Evolutionary conservation across 805 yeast genomes (phyloP).

Genomic region (Zygosaccharomyces bisporus): DNA sequence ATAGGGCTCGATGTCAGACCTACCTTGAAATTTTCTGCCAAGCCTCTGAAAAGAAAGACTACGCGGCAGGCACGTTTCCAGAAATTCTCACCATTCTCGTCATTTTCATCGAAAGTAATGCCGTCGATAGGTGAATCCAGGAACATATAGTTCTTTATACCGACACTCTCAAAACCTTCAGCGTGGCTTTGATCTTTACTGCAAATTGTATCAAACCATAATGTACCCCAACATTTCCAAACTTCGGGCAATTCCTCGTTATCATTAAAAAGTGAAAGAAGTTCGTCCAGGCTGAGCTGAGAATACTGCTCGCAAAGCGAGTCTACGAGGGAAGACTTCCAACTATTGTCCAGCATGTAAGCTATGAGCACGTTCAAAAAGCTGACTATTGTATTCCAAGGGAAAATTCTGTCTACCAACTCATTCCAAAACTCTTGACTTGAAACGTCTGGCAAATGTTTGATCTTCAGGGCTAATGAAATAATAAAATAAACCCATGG

Average conservation of each 20-base stretch:
- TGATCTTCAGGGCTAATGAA: conserved; percentile 55
- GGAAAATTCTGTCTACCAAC: conserved; percentile 50
- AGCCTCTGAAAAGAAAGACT: conserved; percentile 30
- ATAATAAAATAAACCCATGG: conserved; percentile 74
- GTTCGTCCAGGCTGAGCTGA: conserved; percentile 34
- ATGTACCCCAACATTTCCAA: conserved; percentile 82
- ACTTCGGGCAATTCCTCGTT: conserved; percentile 68
- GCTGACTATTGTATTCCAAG: conserved; percentile 63
- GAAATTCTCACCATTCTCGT: conserved; percentile 34
- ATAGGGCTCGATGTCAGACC: conserved; percentile 15
- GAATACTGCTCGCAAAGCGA: conserved; percentile 27
- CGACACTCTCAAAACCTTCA: conserved; percentile 47
- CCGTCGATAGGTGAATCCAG: conserved; percentile 69
- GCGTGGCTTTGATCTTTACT: conserved; percentile 48
- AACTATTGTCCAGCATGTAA: conserved; percentile 27
- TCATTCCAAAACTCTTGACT: conserved; percentile 31
- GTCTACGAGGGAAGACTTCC: conserved; percentile 19
- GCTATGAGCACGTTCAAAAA: conserved; percentile 57
- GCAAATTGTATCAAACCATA: conserved; percentile 66
- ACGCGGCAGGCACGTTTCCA: conserved; percentile 35
- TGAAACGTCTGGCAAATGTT: conserved; percentile 25
- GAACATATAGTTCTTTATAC: conserved; percentile 52
- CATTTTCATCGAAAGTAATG: conserved; percentile 40
- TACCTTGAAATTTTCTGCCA: conserved; percentile 24
- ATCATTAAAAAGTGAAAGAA: conserved; percentile 49